A percentile compares a stretch with the other conserved stretches of the same genome.
Conservation (phyloP, 768 basidiomycete species). For the Flagelloscypha sp. region DNA sequence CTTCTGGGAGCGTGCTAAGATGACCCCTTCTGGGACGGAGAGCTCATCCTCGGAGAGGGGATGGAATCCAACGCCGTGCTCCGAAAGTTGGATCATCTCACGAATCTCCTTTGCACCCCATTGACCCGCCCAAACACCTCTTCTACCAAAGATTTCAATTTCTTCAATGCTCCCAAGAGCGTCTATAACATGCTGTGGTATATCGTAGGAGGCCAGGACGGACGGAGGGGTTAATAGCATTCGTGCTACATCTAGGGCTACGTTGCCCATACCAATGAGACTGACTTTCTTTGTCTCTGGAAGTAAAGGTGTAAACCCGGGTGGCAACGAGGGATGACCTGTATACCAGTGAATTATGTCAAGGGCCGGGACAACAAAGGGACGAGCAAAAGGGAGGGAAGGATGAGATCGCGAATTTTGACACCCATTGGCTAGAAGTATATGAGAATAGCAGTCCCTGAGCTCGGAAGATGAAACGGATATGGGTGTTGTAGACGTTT, state of each 20-base stretch:
- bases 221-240: slow-evolving; percentile 72
- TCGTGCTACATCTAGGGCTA: slow-evolving; percentile 86
- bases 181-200: slow-evolving; percentile 67
- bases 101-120: no score
- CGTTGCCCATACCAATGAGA: slow-evolving; percentile 91
- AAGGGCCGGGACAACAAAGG: slow-evolving; percentile 61
- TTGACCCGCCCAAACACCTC: no score
- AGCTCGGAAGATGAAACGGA: slow-evolving; percentile 52
- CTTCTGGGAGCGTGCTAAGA: no score
- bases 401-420: slow-evolving; percentile 54
- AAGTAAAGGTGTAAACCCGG: slow-evolving; percentile 57
- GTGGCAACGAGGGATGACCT: slow-evolving; percentile 64
- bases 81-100: slow-evolving; percentile 58
- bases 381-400: slow-evolving; percentile 35
- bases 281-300: slow-evolving; percentile 64
- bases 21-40: no score
- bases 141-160: no score
- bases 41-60: no score
- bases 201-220: slow-evolving; percentile 61
- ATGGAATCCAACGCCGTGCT: no score
- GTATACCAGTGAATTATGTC: slow-evolving; percentile 96
- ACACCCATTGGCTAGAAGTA: slow-evolving; percentile 85
- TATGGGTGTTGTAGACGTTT: slow-evolving; percentile 30
- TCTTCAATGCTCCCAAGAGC: no score
- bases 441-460: slow-evolving; percentile 68